A percentile compares a stretch with the other conserved stretches of the same genome.
Conservation (phyloP, 2,329 filamentous ascomycete genomes). For the Bimuria novae-zelandiae region DNA sequence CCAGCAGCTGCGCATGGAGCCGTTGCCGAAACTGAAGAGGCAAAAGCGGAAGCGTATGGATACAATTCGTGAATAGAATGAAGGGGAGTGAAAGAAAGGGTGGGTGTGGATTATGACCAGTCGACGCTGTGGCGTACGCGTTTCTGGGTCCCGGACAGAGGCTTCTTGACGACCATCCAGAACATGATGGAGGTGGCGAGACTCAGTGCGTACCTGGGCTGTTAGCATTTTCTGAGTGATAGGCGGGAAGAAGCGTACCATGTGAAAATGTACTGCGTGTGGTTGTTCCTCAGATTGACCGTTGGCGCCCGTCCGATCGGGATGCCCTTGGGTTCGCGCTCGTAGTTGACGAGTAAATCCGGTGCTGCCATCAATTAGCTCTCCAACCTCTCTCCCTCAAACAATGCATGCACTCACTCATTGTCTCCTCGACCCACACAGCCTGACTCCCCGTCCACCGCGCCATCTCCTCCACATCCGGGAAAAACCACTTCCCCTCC, state of each 20-base stretch:
- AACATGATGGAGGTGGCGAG: constrained; percentile 92
- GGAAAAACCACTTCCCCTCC: constrained; percentile 89
- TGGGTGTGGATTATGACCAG: constrained; percentile 60
- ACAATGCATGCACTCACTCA: constrained; percentile 65
- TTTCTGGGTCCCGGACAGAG: constrained; percentile 71
- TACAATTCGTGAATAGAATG: constrained; percentile 50
- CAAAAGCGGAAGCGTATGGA: constrained; percentile 50
- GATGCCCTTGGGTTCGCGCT: constrained; percentile 78
- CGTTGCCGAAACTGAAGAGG: constrained; percentile 52
- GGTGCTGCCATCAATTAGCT: constrained; percentile 62
- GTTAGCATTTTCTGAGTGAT: constrained; percentile 19
- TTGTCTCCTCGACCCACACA: constrained; percentile 95
- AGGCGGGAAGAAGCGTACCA: constrained; percentile 66
- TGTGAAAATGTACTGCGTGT: constrained; percentile 98
- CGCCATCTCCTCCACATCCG: constrained; percentile 92
- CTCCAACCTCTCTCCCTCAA: constrained; percentile 7
- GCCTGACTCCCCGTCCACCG: constrained; percentile 77
- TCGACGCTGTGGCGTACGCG: constrained; percentile 77
- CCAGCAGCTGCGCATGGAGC: constrained; percentile 75
- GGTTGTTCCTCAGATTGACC: constrained; percentile 94
- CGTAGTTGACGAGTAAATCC: constrained; percentile 75
- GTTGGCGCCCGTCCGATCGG: constrained; percentile 87
- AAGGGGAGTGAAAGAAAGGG: constrained; percentile 38
- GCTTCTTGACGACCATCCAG: constrained; percentile 92
- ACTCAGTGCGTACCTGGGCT: constrained; percentile 78